Conservation (phyloP, 2,329 filamentous ascomycete genomes). For the Fusarium staphyleae region DNA sequence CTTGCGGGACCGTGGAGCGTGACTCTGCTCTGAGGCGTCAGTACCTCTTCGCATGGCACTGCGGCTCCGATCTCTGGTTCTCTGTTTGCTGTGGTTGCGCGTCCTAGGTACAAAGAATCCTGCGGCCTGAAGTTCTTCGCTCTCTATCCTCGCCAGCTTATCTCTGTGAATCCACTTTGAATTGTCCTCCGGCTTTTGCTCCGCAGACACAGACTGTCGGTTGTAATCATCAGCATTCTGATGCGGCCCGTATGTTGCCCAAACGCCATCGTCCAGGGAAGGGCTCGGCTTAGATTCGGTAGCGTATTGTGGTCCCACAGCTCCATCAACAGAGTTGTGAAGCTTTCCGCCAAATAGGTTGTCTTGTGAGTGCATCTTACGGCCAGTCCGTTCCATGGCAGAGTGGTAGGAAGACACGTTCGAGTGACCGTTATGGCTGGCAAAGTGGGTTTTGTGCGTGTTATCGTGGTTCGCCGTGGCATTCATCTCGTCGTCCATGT, state of each 20-base stretch:
- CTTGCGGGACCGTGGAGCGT: slow-evolving; percentile 49
- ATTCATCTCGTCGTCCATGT: slow-evolving; percentile 31
- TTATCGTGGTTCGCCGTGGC: slow-evolving; percentile 28
- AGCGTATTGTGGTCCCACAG: slow-evolving; percentile 30
- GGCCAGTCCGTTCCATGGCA: slow-evolving; percentile 42
- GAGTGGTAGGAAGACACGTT: slow-evolving; percentile 34
- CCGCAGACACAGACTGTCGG: slow-evolving; percentile 38
- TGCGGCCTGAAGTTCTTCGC: slow-evolving; percentile 78
- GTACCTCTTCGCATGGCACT: slow-evolving; percentile 47
- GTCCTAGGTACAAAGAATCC: slow-evolving; percentile 69
- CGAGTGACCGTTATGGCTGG: slow-evolving; percentile 39
- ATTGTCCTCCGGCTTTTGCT: slow-evolving; percentile 56
- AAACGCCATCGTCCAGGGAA: slow-evolving; percentile 32
- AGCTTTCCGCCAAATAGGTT: slow-evolving; percentile 40
- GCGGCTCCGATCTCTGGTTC: slow-evolving; percentile 48
- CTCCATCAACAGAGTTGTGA: slow-evolving; percentile 36
- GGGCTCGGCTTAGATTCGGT: slow-evolving; percentile 39
- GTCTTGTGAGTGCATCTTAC: slow-evolving; percentile 49
- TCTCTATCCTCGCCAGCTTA: slow-evolving; percentile 84
- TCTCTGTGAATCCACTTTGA: slow-evolving; percentile 88
- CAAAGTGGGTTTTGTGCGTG: slow-evolving; percentile 25
- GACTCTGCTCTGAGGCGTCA: slow-evolving; percentile 43
- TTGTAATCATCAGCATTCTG: slow-evolving; percentile 39
- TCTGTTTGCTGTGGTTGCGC: slow-evolving; percentile 60
- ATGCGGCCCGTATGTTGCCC: slow-evolving; percentile 23